Conservation (phyloP, 352 stramenopile genomes). For the Plasmopara viticola region DNA sequence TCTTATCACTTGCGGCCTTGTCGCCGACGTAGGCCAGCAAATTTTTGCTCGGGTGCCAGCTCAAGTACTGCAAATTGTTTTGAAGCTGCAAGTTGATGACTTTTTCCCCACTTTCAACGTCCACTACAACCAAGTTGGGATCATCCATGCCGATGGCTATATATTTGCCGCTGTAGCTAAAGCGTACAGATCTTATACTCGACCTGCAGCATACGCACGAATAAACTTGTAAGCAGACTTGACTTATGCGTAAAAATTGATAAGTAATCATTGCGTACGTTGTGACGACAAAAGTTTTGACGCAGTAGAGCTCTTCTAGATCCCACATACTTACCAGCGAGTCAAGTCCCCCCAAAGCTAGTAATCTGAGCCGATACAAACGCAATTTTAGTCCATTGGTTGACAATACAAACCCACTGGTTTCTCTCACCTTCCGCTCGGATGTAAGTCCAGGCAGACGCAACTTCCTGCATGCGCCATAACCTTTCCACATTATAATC, state of each 20-base stretch:
- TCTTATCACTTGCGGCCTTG: constrained; percentile 68
- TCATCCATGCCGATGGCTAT: constrained; percentile 78
- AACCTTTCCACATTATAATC: constrained; percentile 29
- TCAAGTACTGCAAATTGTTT: constrained; percentile 66
- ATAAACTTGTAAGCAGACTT: constrained; percentile 4
- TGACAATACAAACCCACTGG: too few relatives aligned
- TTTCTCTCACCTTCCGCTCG: constrained; percentile 49
- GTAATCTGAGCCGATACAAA: constrained; percentile 33
- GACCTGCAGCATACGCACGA: constrained; percentile 32
- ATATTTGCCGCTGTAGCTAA: constrained; percentile 66
- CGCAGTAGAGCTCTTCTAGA: constrained; percentile 80
- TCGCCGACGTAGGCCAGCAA: constrained; percentile 81
- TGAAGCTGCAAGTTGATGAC: constrained; percentile 60
- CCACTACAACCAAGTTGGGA: constrained; percentile 55
- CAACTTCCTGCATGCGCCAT: constrained; percentile 77
- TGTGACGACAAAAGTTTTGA: constrained; percentile 75
- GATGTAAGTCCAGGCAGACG: constrained; percentile 72
- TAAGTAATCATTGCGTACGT: constrained; percentile 34
- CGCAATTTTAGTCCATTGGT: too few relatives aligned
- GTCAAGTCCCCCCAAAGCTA: constrained; percentile 73
- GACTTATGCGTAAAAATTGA: not conserved
- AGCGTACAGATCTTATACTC: constrained; percentile 73
- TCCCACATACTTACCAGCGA: constrained; percentile 84
- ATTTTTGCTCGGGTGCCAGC: constrained; percentile 80
- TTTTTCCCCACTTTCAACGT: constrained; percentile 54